Conservation (phyloP, 2,329 filamentous ascomycete genomes). For the Metarhizium rileyi region DNA sequence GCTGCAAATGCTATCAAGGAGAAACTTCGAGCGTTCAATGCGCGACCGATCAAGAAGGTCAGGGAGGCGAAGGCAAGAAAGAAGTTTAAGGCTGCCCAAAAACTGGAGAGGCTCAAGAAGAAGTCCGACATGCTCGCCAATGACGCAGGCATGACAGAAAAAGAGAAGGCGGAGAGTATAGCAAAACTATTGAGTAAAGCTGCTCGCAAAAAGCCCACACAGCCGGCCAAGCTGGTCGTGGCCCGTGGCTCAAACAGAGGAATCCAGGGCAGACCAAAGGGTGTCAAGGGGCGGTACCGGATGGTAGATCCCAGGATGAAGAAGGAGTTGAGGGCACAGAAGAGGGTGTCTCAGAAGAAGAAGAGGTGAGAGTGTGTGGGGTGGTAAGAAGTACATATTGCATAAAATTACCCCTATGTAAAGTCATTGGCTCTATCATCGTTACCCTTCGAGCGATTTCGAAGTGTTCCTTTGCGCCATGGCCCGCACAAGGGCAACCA, state of each 20-base stretch:
- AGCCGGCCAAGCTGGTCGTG: conserved; percentile 79
- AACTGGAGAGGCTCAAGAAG: conserved; percentile 89
- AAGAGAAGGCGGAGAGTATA: conserved; percentile 87
- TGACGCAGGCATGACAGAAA: conserved; percentile 88
- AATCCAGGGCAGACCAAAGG: conserved; percentile 75
- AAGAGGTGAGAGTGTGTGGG: conserved; percentile 7
- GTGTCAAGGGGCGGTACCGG: conserved; percentile 93
- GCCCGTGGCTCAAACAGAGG: conserved; percentile 77
- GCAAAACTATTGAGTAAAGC: conserved; percentile 72
- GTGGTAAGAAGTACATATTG: neutral
- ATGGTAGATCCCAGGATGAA: conserved; percentile 94
- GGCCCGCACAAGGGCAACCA: conserved; percentile 43
- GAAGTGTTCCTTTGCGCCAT: conserved; percentile 12
- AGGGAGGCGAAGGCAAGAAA: conserved; percentile 92
- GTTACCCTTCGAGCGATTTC: neutral
- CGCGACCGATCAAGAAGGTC: conserved; percentile 97
- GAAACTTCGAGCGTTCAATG: conserved; percentile 85
- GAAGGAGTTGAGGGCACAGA: conserved; percentile 87
- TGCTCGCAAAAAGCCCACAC: conserved; percentile 75
- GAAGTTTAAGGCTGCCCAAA: conserved; percentile 89
- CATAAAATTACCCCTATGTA: conserved; percentile 1
- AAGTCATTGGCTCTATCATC: neutral
- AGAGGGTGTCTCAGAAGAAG: conserved; percentile 66
- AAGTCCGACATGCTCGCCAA: conserved; percentile 86
- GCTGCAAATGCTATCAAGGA: conserved; percentile 89